Base-by-base conservation (phyloP, 2,329 filamentous ascomycete species). In the Hypoxylon sp. region DNA sequence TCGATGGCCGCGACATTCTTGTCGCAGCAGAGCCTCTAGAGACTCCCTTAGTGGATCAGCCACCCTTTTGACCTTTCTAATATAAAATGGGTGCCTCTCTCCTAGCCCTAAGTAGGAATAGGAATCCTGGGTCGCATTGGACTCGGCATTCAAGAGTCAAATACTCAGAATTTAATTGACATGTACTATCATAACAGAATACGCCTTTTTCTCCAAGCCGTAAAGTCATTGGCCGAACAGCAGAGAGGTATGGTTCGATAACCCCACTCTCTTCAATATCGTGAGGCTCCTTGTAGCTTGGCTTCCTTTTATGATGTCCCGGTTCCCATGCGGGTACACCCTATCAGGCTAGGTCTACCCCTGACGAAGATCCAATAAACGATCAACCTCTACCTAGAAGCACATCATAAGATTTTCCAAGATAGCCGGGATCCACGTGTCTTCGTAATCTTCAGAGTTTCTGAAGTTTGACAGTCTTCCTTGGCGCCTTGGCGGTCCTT, bases 231-330 rank as follows among this genome's bases (percentile, higher is more conserved):
- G 34, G 46, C 19, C 23, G 17, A 34, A 60, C n/a, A 7, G 23
- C 34, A 10, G 3, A 23, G n/a, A 59, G 30, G 17, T 17, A 59
- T 65, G 58, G 66, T 66, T 65, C 61, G 63, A 69, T 56, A 60
- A n/a, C 14, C 25, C 61, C 48, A 51, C 58, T 30, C 17, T 64
- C 45, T 64, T 58, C 53, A 38, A 34, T 50, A 57, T 58, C 43
- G 28, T 66, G 69, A 66, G 67, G 69, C 64, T 71, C 59, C 65
- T 65, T 60, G 56, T 32, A 58, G 38, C 56, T 61, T 70, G 67
- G 67, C 62, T 48, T 36, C 25, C 19, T 30, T 48, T 50, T 57
- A 14, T 14, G 49, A 46, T 63, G 32, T 32, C 21, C 32, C 30
- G 23, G 36, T 28, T 50, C 38, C 49, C 19, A 66, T 53, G 60